Evolutionary conservation across 1,284 basidiomycete genomes (phyloP).

Genomic region (Irpex lacteus): DNA sequence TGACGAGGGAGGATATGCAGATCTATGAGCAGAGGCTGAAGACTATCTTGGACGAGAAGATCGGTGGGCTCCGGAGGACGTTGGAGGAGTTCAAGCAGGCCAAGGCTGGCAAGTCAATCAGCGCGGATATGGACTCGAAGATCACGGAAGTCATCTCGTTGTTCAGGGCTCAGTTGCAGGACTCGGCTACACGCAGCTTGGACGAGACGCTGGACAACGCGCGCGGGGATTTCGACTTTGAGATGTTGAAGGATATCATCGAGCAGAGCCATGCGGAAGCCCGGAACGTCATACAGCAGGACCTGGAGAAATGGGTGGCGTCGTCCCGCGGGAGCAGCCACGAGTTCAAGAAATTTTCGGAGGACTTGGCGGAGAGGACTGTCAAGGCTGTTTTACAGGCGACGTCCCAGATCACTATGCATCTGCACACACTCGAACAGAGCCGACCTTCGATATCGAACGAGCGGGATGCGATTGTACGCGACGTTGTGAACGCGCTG

Average conservation of each 20-base stretch:
- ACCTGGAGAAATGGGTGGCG: slow-evolving; percentile 47
- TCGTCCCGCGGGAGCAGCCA: slow-evolving; percentile 18
- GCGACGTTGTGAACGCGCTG: slow-evolving; percentile 54
- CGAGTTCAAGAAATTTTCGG: slow-evolving; percentile 38
- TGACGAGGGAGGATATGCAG: slow-evolving; percentile 52
- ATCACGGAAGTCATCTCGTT: slow-evolving; percentile 65
- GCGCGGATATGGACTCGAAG: slow-evolving; percentile 50
- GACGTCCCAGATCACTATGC: slow-evolving; percentile 57
- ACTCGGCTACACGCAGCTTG: slow-evolving; percentile 52
- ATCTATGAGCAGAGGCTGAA: slow-evolving; percentile 58
- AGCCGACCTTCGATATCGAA: slow-evolving; percentile 33
- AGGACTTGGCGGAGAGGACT: slow-evolving; percentile 54
- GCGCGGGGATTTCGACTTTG: slow-evolving; percentile 73
- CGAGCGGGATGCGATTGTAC: slow-evolving; percentile 56
- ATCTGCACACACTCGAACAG: slow-evolving; percentile 51
- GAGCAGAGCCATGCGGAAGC: slow-evolving; percentile 65
- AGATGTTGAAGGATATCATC: slow-evolving; percentile 67
- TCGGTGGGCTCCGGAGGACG: slow-evolving; percentile 42
- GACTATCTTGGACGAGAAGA: slow-evolving; percentile 62
- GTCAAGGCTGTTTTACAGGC: slow-evolving; percentile 56
- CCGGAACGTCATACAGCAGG: slow-evolving; percentile 52
- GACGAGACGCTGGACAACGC: slow-evolving; percentile 71
- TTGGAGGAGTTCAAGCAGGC: slow-evolving; percentile 20
- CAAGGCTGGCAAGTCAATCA: slow-evolving; percentile 26
- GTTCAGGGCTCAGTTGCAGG: slow-evolving; percentile 64